These are phyloP conservation scores for Claviceps maximensis DNA, from an alignment of 2,329 filamentous ascomycete species.

Conservation along the genomic window DNA sequence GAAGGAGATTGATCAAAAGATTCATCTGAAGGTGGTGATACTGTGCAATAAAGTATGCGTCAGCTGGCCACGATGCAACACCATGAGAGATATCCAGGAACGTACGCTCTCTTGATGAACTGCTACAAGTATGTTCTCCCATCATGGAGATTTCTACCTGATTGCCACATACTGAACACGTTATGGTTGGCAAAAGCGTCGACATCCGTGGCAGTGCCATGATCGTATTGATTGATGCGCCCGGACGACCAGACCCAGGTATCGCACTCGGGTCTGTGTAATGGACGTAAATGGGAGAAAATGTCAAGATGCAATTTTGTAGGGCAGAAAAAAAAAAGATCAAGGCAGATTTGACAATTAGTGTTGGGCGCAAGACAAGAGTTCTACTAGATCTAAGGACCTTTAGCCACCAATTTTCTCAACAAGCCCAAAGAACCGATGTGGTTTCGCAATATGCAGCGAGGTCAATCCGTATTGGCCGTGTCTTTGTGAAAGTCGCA, in stretches of 20 bases:
- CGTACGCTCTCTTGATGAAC: conserved; percentile 34
- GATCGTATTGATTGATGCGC: neutral
- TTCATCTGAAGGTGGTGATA: conserved; percentile 25
- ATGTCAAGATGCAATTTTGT: neutral
- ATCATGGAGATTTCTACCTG: conserved; percentile 76
- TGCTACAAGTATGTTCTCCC: conserved; percentile 68
- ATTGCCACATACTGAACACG: conserved; percentile 67
- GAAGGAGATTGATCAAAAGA: conserved; percentile 15
- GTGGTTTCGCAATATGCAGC: neutral
- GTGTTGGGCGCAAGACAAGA: neutral
- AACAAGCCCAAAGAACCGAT: neutral
- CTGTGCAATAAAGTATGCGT: conserved; percentile 11
- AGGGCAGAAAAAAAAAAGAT: neutral
- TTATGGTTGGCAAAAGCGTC: conserved; percentile 68
- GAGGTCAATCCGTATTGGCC: neutral
- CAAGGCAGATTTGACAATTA: neutral
- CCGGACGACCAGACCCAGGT: neutral
- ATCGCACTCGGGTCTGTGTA: neutral
- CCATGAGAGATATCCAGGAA: neutral
- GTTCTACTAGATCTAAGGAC: neutral
- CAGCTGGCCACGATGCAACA: neutral
- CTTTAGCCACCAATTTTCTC: neutral
- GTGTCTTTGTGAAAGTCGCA: neutral
- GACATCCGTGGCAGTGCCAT: conserved; percentile 47
- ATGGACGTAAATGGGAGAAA: neutral